A percentile compares a stretch with the other conserved stretches of the same genome.
phyloP scores from a whole-genome alignment of 768 basidiomycete species.

The Pulveroboletus sp. region DNA sequence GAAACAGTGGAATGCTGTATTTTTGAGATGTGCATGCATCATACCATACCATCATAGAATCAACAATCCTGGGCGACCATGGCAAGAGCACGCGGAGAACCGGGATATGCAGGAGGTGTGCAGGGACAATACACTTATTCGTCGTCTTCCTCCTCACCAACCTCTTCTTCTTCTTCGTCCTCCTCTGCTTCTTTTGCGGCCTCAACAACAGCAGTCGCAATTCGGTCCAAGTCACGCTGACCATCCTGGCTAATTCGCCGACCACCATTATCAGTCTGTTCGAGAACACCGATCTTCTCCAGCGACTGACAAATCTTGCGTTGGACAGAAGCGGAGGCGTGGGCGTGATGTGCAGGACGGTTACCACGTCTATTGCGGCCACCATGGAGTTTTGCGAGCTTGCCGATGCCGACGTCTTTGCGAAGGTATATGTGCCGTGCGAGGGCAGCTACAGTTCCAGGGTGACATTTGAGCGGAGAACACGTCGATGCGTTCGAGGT shows the following conservation, averaged over 20 bases:
- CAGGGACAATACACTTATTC: slow-evolving; percentile 24
- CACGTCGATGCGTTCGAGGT: background rate
- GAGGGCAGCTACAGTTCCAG: slow-evolving; percentile 63
- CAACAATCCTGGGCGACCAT: slow-evolving; percentile 19
- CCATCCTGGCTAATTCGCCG: slow-evolving; percentile 96
- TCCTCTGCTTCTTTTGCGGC: slow-evolving; percentile 67
- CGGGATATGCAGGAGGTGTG: slow-evolving; percentile 16
- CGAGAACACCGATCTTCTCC: slow-evolving; percentile 98
- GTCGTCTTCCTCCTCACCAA: slow-evolving; percentile 54
- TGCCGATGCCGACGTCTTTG: slow-evolving; percentile 93
- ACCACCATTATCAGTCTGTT: slow-evolving; percentile 89
- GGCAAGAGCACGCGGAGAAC: slow-evolving; percentile 17
- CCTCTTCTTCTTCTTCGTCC: slow-evolving; percentile 67
- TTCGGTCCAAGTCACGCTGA: slow-evolving; percentile 91
- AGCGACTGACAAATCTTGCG: slow-evolving; percentile 94
- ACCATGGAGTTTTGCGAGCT: slow-evolving; percentile 94
- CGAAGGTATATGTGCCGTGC: slow-evolving; percentile 99
- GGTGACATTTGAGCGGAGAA: background rate
- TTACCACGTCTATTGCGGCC: slow-evolving; percentile 93
- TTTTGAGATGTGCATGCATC: slow-evolving; percentile 32
- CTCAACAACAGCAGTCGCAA: slow-evolving; percentile 86
- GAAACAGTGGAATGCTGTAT: slow-evolving; percentile 22
- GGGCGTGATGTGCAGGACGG: slow-evolving; percentile 92
- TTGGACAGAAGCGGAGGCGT: slow-evolving; percentile 83
- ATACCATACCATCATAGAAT: slow-evolving; percentile 38